phyloP scores from a whole-genome alignment of 495 filamentous ascomycete genomes.

The Aspergillus haitiensis region DNA sequence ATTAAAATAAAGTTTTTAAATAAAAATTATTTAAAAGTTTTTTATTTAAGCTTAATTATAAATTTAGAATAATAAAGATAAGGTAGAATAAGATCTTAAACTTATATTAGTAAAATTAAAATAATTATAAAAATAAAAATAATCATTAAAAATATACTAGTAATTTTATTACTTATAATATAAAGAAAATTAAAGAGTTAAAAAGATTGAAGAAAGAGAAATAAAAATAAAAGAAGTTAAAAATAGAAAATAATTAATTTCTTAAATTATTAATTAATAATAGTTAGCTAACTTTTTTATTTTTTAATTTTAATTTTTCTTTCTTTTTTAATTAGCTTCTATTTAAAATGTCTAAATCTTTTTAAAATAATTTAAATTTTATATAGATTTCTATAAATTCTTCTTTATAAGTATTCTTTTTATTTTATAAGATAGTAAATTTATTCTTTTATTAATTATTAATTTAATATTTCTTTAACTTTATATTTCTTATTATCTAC shows the following conservation, averaged over 20 bases:
- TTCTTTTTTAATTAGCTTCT: not conserved
- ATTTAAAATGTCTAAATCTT: not conserved
- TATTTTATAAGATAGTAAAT: slow-evolving; percentile 11
- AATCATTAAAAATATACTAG: not conserved
- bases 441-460: not conserved
- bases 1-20: no score
- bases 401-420: slow-evolving; percentile 6
- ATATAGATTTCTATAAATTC: slow-evolving; percentile 1
- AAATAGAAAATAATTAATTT: not conserved
- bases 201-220: not conserved
- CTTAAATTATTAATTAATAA: not conserved
- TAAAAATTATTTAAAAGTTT: no score
- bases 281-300: not conserved
- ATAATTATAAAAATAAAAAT: slow-evolving; percentile 4
- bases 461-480: slow-evolving; percentile 3
- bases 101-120: not conserved
- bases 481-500: slow-evolving; percentile 1
- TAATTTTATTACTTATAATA: slow-evolving; percentile 2
- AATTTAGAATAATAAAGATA: no score
- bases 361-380: not conserved
- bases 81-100: no score
- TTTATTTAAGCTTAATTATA: no score
- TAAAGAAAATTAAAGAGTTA: not conserved
- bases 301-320: slow-evolving; percentile 3
- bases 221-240: not conserved